Base-by-base conservation (phyloP, 2,329 filamentous ascomycete species). In the Aspergillus texensis region DNA sequence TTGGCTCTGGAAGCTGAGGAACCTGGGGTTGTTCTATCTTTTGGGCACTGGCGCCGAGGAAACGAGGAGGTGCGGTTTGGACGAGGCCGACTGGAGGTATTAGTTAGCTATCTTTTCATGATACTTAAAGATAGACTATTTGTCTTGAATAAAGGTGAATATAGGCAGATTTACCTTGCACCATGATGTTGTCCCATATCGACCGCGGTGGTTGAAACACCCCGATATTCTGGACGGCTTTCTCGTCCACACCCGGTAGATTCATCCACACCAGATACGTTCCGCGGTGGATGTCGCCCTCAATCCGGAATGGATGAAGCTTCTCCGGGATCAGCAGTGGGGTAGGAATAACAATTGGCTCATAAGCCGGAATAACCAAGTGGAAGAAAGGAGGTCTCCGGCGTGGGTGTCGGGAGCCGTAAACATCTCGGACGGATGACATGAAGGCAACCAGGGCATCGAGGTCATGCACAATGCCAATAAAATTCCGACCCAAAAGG, bases 401-500 rank as follows among this genome's bases (percentile, higher is more conserved):
- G 1, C 39, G 32, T 21, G 50, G 48, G 6, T 54, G 30, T 21
- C 46, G 58, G 6, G 36, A n/a, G 32, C 36, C 34, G 6, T 41
- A 52, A 19, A 52, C 48, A 39, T 54, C 32, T 54, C 58, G 34
- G 24, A 60, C 39, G 12, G 58, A 39, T 4, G 24, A 34, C 58
- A 60, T 60, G 30, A 60, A 60, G 11, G 50, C 50, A 14, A 60
- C 58, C 32, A 43, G 24, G 11, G 48, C 48, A 26, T 60, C 58
- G 32, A 60, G 48, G 24, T 60, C 58, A 28, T 60, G 58, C 10
- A 60, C 48, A 34, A 60, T 45, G 19, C 58, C 58, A 4, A 60
- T 54, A 26, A 60, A 60, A 30, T 52, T 36, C 58, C 50, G 48
- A 9, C 58, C 58, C 16, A 60, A 50, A 9, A 48, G 34, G 4